Evolutionary conservation across 2,329 filamentous ascomycete species (phyloP).

Genomic region (Aaosphaeria pasadenensis): DNA sequence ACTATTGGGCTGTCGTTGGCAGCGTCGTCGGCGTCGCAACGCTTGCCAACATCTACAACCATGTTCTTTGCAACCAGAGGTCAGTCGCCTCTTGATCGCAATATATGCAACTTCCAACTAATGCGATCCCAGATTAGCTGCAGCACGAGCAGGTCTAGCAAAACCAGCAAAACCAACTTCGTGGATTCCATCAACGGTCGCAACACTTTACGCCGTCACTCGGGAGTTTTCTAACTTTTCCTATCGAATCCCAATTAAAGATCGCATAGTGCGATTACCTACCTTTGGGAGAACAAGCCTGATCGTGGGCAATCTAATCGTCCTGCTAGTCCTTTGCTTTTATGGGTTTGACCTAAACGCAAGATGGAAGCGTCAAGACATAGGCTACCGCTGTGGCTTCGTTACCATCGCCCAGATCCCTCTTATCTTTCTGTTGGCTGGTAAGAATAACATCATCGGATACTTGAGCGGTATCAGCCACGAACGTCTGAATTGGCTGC

Average conservation of each 20-base stretch:
- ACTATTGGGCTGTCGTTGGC: constrained; percentile 54
- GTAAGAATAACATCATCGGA: constrained; percentile 59
- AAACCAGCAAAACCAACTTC: constrained; percentile 55
- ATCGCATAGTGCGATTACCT: constrained; percentile 37
- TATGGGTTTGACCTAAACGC: constrained; percentile 53
- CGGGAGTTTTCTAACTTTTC: constrained; percentile 54
- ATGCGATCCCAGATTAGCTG: constrained; percentile 43
- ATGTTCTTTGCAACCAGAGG: constrained; percentile 50
- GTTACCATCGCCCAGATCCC: constrained; percentile 54
- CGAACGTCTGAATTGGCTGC: constrained; percentile 70
- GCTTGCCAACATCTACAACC: constrained; percentile 46
- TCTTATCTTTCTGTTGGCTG: constrained; percentile 54
- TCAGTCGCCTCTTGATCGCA: constrained; percentile 14
- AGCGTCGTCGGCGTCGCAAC: constrained; percentile 43
- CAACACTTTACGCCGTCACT: constrained; percentile 52
- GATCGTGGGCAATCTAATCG: constrained; percentile 46
- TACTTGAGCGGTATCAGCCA: constrained; percentile 62
- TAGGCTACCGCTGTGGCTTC: constrained; percentile 56
- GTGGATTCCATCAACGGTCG: constrained; percentile 46
- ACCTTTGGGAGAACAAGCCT: constrained; percentile 39
- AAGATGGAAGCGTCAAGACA: constrained; percentile 52
- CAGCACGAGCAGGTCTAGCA: constrained; percentile 33
- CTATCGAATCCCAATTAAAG: constrained; percentile 32
- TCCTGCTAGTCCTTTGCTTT: constrained; percentile 55
- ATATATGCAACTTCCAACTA: background rate